These are phyloP conservation scores for Oryza officinalis DNA, from an alignment of 176 grass and related monocot species.

Conservation along the genomic window DNA sequence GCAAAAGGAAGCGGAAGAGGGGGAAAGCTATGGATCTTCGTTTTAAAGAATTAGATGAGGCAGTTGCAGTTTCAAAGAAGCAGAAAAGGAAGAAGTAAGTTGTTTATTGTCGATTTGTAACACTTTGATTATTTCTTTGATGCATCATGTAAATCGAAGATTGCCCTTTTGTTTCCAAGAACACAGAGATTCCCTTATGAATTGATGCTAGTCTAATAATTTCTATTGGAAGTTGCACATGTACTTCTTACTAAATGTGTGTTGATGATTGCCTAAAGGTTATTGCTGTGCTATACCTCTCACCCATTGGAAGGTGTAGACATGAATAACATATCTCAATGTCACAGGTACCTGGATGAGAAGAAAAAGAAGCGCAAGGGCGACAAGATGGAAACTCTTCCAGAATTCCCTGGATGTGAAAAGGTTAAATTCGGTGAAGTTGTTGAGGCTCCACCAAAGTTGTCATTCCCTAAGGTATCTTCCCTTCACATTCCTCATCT, in stretches of 20 bases:
- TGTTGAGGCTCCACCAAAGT: slow-evolving; percentile 83
- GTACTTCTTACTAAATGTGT: background rate
- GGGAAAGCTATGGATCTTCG: slow-evolving; percentile 64
- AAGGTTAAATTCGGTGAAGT: slow-evolving; percentile 89
- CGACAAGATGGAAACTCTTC: slow-evolving; percentile 43
- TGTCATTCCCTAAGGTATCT: slow-evolving; percentile 76
- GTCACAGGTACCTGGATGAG: slow-evolving; percentile 67
- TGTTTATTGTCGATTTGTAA: background rate
- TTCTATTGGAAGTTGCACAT: background rate
- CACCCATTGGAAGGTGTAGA: background rate
- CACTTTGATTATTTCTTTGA: background rate
- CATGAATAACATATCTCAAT: background rate
- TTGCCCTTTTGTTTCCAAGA: background rate
- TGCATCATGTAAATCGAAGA: background rate
- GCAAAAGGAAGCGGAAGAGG: slow-evolving; percentile 52
- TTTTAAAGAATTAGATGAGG: slow-evolving; percentile 69
- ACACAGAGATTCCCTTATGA: background rate
- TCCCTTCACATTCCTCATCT: background rate
- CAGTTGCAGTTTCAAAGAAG: slow-evolving; percentile 54
- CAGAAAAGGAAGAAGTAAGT: slow-evolving; percentile 87
- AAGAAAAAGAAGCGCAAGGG: slow-evolving; percentile 93
- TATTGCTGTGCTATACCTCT: background rate
- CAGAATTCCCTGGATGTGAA: slow-evolving; percentile 67
- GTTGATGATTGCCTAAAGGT: background rate
- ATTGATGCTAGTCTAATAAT: background rate